phyloP scores from a whole-genome alignment of 225 moss, liverwort and hornwort genomes.

The Lunularia cruciata region DNA sequence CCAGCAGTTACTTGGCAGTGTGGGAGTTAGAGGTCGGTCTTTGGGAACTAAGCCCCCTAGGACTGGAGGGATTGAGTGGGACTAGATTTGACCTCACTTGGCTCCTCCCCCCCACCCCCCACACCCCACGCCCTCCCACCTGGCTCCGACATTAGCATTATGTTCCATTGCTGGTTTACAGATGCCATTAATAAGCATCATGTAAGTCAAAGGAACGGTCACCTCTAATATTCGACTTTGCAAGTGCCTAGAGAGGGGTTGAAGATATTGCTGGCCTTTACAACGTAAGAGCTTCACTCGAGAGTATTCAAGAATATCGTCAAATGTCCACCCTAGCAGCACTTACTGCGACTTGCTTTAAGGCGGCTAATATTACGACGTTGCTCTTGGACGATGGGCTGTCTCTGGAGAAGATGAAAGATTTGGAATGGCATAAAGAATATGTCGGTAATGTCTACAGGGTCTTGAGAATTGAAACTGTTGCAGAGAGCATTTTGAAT shows the following conservation, averaged over 20 bases:
- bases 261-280: constrained; percentile 34
- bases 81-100: too few relatives aligned
- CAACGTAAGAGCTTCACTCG: constrained; percentile 28
- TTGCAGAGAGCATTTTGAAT: constrained; percentile 81
- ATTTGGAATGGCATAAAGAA: constrained; percentile 69
- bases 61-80: too few relatives aligned
- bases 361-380: constrained; percentile 70
- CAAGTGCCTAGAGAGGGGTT: constrained; percentile 28
- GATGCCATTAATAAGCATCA: too few relatives aligned
- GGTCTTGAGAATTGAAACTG: constrained; percentile 76
- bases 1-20: too few relatives aligned
- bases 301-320: constrained; percentile 59
- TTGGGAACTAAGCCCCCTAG: too few relatives aligned
- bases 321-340: constrained; percentile 47
- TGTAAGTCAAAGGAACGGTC: too few relatives aligned
- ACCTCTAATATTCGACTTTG: neutral
- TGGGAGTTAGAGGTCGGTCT: too few relatives aligned
- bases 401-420: constrained; percentile 61
- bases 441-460: constrained; percentile 62
- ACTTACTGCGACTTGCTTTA: constrained; percentile 68
- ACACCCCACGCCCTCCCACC: too few relatives aligned
- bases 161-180: too few relatives aligned
- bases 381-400: constrained; percentile 85
- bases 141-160: too few relatives aligned
- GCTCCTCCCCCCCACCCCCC: too few relatives aligned